Base-by-base conservation (phyloP, 352 stramenopile genomes). In the Blastocystis sp. region DNA sequence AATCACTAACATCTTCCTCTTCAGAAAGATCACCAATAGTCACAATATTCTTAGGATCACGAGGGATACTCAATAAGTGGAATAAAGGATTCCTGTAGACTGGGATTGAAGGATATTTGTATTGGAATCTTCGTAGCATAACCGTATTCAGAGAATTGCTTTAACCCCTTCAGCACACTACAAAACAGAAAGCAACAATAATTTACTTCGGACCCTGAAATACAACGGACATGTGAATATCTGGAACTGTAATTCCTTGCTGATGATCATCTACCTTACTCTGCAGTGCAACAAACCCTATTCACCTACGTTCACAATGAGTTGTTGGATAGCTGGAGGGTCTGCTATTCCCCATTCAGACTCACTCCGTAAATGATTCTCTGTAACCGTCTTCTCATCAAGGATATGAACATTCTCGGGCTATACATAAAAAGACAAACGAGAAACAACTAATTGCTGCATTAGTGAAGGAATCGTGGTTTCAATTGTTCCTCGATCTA, bases 121-220 rank as follows among this genome's bases (percentile, higher is more conserved):
- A 81, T 56, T 22, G 70, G 70, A 60, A 81, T 62, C 7, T 60
- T 27, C 11, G 70, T 60, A 44, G 48, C 70, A 64, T 81, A 81
- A 40, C 70, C 70, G 40, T 51, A 81, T 35, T 81, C 70, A 33
- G 42, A 48, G 13, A 81, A 35, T 40, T 81, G 24, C 44, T 81
- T 81, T 13, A 81, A 51, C 9, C 70, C 70, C 48, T 81, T 59
- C 22, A 81, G 22, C 7, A 81, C 48, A 40, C 70, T 81, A 62
- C 7, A 15, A 33, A 17, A 27, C n/a, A 79, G 9, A 30, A 19
- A 22, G 44, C 9, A n/a, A 19, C 70, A 15, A 33, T 9, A 24
- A 48, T 51, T 24, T 40, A 81, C 70, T 81, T 81, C 6, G 70
- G 70, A 2, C 70, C 70, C 53, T 81, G 70, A 22, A 81, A 44